Percentiles rank a stretch among this genome's conserved stretches.
phyloP scores from a whole-genome alignment of 768 basidiomycete genomes.

The Mycena chlorophos region DNA sequence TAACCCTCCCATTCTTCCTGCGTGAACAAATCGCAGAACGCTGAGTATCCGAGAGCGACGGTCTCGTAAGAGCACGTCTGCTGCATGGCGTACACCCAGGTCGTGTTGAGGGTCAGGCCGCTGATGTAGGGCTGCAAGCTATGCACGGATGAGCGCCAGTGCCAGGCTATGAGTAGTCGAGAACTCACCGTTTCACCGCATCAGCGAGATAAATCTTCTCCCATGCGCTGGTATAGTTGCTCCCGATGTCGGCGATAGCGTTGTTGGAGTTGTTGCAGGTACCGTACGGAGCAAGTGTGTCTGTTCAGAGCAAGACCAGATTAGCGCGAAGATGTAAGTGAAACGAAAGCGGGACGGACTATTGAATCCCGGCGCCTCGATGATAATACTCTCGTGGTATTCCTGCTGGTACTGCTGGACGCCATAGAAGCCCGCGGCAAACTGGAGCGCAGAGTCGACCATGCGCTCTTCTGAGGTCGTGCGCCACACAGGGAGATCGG shows the following conservation, averaged over 20 bases:
- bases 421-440: conserved; percentile 63
- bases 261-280: conserved; percentile 60
- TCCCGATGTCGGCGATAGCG: conserved; percentile 47
- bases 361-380: conserved; percentile 59
- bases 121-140: conserved; percentile 44
- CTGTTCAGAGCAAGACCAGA: background rate
- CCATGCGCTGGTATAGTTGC: conserved; percentile 49
- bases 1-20: conserved; percentile 81
- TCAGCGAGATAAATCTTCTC: conserved; percentile 56
- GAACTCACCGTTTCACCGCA: conserved; percentile 44
- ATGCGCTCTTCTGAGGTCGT: conserved; percentile 59
- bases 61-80: conserved; percentile 80
- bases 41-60: conserved; percentile 74
- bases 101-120: conserved; percentile 52
- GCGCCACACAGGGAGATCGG: conserved; percentile 56
- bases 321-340: background rate
- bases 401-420: conserved; percentile 48
- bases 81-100: conserved; percentile 62
- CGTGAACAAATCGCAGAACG: conserved; percentile 77
- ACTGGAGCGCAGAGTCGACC: conserved; percentile 52
- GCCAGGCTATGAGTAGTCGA: background rate
- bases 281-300: conserved; percentile 65
- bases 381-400: conserved; percentile 63
- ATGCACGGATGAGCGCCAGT: background rate
- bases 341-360: conserved; percentile 34